Conservation (phyloP, 805 yeast species). For the Teunomyces cretensis region DNA sequence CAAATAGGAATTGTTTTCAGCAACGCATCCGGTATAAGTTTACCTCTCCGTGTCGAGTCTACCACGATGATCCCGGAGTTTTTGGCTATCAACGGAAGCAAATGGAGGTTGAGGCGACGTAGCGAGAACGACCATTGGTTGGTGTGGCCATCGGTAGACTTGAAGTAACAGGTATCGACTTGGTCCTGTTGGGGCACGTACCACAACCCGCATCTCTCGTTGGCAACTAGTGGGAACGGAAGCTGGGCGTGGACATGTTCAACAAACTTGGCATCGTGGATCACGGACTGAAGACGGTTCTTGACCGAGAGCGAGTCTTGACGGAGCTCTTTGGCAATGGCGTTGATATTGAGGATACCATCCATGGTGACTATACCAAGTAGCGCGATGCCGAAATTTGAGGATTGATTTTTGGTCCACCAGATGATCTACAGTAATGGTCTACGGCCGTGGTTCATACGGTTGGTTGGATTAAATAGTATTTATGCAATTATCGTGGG, state of each 20-base stretch:
- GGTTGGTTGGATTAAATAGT: no score
- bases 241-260: conserved; percentile 16
- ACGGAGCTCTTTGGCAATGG: conserved; percentile 40
- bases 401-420: no score
- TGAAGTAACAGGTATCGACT: conserved; percentile 64
- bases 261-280: conserved; percentile 59
- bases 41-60: conserved; percentile 86
- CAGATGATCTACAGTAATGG: no score
- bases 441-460: no score
- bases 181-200: conserved; percentile 53
- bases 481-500: neutral
- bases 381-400: no score
- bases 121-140: conserved; percentile 77
- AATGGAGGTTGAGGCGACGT: conserved; percentile 72
- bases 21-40: conserved; percentile 80
- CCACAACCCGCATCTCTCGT: conserved; percentile 89
- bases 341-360: conserved; percentile 2
- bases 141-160: conserved; percentile 89
- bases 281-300: conserved; percentile 71
- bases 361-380: neutral
- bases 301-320: conserved; percentile 51
- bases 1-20: conserved; percentile 89
- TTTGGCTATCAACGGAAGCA: conserved; percentile 48
- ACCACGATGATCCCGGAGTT: conserved; percentile 58
- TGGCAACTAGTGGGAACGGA: conserved; percentile 54